Evolutionary conservation across 1,284 basidiomycete species (phyloP).

Genomic region (Lignosus rhinocerotis): DNA sequence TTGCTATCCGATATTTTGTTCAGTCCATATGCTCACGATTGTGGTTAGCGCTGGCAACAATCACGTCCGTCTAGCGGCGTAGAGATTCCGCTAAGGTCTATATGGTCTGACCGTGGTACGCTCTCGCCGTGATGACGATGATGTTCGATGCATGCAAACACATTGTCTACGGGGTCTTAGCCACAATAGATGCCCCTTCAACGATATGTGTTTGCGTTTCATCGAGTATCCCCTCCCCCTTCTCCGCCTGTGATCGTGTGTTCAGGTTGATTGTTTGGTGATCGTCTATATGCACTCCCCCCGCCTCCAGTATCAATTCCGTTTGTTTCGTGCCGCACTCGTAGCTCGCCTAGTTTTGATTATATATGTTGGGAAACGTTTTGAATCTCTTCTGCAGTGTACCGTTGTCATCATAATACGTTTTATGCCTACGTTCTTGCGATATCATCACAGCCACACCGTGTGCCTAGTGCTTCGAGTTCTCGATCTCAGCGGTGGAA

Average conservation of each 20-base stretch:
- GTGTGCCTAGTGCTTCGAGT: too few relatives aligned
- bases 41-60: conserved; percentile 31
- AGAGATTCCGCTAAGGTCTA: conserved; percentile 21
- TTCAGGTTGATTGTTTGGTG: not conserved
- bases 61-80: conserved; percentile 36
- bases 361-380: not conserved
- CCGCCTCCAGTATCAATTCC: not conserved
- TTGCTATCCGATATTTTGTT: conserved; percentile 13
- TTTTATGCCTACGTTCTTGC: not conserved
- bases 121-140: conserved; percentile 34
- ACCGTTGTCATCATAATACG: not conserved
- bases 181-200: conserved; percentile 8
- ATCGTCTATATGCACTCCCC: not conserved
- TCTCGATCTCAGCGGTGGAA: too few relatives aligned
- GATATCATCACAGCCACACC: not conserved
- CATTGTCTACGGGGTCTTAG: conserved; percentile 9
- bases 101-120: conserved; percentile 20
- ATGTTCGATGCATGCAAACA: conserved; percentile 14
- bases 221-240: conserved; percentile 11
- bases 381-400: not conserved
- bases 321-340: not conserved
- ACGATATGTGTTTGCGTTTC: conserved; percentile 2
- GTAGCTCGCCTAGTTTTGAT: not conserved
- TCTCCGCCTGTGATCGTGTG: not conserved
- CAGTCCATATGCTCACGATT: not conserved